phyloP scores from a whole-genome alignment of 2,329 filamentous ascomycete species.

The Colletotrichum destructivum region DNA sequence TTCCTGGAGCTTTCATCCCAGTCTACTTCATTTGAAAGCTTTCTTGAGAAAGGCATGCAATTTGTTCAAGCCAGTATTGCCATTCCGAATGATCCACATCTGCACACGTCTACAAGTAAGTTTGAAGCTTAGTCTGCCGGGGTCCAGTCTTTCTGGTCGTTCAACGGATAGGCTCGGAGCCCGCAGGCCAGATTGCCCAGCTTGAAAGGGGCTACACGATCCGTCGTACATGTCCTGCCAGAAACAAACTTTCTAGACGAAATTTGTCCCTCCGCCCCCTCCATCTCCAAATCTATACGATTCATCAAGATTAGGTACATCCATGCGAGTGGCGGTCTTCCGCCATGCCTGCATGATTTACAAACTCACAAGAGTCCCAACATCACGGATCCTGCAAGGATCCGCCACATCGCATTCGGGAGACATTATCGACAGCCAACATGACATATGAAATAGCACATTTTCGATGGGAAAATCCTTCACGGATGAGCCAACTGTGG shows the following conservation, averaged over 20 bases:
- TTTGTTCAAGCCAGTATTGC: no score
- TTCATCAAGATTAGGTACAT: background rate
- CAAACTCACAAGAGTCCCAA: background rate
- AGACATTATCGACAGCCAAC: constrained; percentile 25
- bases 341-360: background rate
- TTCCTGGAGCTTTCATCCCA: no score
- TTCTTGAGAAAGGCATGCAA: no score
- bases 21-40: no score
- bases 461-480: background rate
- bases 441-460: constrained; percentile 8
- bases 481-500: background rate
- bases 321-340: constrained; percentile 18
- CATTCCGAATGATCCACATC: no score
- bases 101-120: no score
- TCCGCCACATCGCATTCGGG: background rate
- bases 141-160: no score
- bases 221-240: background rate
- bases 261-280: background rate
- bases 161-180: no score
- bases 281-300: background rate
- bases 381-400: background rate
- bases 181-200: no score
- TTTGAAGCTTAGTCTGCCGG: no score
- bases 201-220: no score
- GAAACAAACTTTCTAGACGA: background rate